Evolutionary conservation across 345 rosid species (phyloP).

Genomic region (Eucalyptus dawsonii): DNA sequence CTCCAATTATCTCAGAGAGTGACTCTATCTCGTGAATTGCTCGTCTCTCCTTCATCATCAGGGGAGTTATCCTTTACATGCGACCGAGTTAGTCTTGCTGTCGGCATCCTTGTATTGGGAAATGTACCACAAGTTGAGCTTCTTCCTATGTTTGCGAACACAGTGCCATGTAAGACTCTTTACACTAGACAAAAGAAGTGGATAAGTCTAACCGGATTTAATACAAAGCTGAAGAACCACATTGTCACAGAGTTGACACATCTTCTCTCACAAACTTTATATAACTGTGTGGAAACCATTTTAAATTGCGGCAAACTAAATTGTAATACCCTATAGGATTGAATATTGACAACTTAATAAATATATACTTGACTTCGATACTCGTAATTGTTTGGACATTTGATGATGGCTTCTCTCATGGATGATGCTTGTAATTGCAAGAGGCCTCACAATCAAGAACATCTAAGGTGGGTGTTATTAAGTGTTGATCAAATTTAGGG

Average conservation of each 20-base stretch:
- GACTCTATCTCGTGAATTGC: not conserved
- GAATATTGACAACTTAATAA: not conserved
- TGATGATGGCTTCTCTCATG: not conserved
- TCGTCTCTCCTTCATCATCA: not conserved
- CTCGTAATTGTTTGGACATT: too few species aligned
- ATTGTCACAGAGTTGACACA: not conserved
- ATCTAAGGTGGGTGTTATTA: not conserved
- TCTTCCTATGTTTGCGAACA: not conserved
- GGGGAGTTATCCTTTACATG: not conserved
- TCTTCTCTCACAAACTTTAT: not conserved
- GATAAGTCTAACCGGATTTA: not conserved
- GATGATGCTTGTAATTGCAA: not conserved
- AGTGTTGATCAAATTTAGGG: not conserved
- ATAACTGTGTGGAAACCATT: not conserved
- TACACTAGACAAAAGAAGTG: not conserved
- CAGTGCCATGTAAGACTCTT: not conserved
- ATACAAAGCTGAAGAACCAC: not conserved
- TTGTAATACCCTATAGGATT: not conserved
- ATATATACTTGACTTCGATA: not conserved
- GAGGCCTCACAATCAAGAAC: not conserved
- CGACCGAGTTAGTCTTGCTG: not conserved
- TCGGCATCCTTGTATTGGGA: not conserved
- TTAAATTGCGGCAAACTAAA: not conserved
- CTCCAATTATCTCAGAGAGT: too few species aligned
- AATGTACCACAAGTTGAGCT: not conserved